These are phyloP conservation scores for Aspergillus sp. DNA, from an alignment of 2,329 filamentous ascomycete genomes.

Conservation along the genomic window DNA sequence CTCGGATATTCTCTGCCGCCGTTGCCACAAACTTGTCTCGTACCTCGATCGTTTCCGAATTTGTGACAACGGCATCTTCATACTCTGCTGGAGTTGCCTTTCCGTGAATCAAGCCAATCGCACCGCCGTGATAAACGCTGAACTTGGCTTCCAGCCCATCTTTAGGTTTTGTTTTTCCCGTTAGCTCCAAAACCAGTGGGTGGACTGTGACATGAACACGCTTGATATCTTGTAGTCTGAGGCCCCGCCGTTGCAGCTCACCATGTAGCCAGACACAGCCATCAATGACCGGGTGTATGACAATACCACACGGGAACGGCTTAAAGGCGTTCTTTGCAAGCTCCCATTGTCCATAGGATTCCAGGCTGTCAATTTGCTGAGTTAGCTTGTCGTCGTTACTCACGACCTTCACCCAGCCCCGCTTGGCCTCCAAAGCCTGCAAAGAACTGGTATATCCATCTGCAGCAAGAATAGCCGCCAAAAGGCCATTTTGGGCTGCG, in stretches of 20 bases:
- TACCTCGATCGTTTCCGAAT: constrained; percentile 44
- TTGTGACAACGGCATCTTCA: constrained; percentile 50
- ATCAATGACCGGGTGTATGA: constrained; percentile 60
- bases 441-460: constrained; percentile 54
- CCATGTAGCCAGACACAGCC: constrained; percentile 51
- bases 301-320: constrained; percentile 60
- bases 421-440: constrained; percentile 53
- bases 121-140: constrained; percentile 58
- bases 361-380: constrained; percentile 41
- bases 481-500: constrained; percentile 55
- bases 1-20: constrained; percentile 42
- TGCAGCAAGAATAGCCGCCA: constrained; percentile 50
- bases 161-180: constrained; percentile 52
- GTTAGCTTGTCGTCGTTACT: constrained; percentile 46
- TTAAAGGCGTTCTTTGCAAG: constrained; percentile 58
- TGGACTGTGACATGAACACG: constrained; percentile 51
- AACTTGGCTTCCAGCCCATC: constrained; percentile 58
- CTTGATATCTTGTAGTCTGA: constrained; percentile 38
- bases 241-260: constrained; percentile 36
- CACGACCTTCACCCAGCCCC: constrained; percentile 58
- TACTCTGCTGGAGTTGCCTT: constrained; percentile 56
- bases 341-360: constrained; percentile 48
- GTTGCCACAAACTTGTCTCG: constrained; percentile 51
- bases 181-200: constrained; percentile 56
- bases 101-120: constrained; percentile 53